phyloP scores from a whole-genome alignment of 495 filamentous ascomycete genomes.

The Xylaria venustula region DNA sequence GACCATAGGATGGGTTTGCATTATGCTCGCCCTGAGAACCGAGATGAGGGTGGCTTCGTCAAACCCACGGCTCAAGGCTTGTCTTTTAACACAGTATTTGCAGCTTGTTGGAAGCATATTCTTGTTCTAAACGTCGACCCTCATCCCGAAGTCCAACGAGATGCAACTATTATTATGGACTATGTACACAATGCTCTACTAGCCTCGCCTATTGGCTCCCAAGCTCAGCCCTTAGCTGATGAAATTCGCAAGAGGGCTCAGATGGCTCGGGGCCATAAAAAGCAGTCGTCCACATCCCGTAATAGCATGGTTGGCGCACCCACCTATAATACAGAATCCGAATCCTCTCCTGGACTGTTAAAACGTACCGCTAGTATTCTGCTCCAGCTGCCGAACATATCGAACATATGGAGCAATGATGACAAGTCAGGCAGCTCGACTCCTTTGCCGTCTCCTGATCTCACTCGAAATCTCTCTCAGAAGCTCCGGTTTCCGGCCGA shows the following conservation, averaged over 20 bases:
- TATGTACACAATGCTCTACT: constrained; percentile 75
- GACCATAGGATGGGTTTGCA: constrained; percentile 57
- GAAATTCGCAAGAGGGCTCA: constrained; percentile 66
- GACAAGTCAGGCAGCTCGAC: constrained; percentile 27
- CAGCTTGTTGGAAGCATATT: constrained; percentile 90
- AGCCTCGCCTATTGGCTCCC: constrained; percentile 68
- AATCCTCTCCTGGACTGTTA: constrained; percentile 46
- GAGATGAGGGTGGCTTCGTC: constrained; percentile 49
- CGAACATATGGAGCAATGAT: constrained; percentile 54
- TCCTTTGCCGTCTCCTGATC: constrained; percentile 32
- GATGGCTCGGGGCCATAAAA: constrained; percentile 47
- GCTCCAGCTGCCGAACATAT: constrained; percentile 47
- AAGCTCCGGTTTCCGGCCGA: constrained; percentile 57
- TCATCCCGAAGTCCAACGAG: constrained; percentile 86
- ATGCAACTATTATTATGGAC: constrained; percentile 78
- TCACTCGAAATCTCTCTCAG: constrained; percentile 43
- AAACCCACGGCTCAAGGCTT: constrained; percentile 52
- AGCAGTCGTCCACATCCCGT: constrained; percentile 41
- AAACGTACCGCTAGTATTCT: constrained; percentile 56
- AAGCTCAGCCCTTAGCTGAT: constrained; percentile 70
- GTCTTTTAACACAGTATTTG: constrained; percentile 84
- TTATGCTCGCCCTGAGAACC: constrained; percentile 49
- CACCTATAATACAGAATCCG: constrained; percentile 37
- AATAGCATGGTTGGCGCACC: constrained; percentile 38
- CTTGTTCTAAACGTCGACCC: constrained; percentile 89